These are phyloP conservation scores for Globisporangium cystogenes DNA, from an alignment of 352 stramenopile species.

Conservation along the genomic window DNA sequence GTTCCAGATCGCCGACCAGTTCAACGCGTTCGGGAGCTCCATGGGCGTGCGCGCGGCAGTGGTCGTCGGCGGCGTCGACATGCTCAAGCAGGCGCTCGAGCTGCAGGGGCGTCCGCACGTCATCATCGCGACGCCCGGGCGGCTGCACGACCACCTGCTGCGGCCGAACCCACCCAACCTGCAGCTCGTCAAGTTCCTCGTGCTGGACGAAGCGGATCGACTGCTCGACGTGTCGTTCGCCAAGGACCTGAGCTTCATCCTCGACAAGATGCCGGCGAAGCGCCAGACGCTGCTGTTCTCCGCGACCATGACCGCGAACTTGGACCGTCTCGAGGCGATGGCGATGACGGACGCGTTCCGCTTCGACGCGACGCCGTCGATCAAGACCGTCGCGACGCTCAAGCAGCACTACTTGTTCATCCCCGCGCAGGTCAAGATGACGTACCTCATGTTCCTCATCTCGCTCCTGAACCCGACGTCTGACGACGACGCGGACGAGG, in stretches of 20 bases:
- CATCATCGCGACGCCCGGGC: slow-evolving; percentile 92
- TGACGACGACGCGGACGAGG: slow-evolving; percentile 36
- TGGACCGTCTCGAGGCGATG: too few species aligned
- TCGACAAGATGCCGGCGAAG: slow-evolving; percentile 91
- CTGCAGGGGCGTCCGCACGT: slow-evolving; percentile 97
- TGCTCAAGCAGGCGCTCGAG: slow-evolving; percentile 95
- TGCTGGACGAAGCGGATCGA: slow-evolving; percentile 94
- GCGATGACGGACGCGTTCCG: slow-evolving; percentile 98
- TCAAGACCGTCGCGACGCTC: slow-evolving; percentile 96
- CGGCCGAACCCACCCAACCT: slow-evolving; percentile 94
- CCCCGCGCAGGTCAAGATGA: slow-evolving; percentile 99
- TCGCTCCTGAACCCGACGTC: slow-evolving; percentile 37
- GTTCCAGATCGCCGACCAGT: slow-evolving; percentile 95
- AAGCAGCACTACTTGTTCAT: slow-evolving; percentile 99
- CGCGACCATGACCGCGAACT: slow-evolving; percentile 99
- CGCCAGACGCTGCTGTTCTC: slow-evolving; percentile 98
- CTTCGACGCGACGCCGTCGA: too few species aligned
- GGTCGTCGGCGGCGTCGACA: slow-evolving; percentile 97
- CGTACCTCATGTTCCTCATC: slow-evolving; percentile 95
- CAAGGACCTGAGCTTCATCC: too few species aligned
- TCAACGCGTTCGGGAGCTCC: slow-evolving; percentile 85
- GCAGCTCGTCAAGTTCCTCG: slow-evolving; percentile 86
- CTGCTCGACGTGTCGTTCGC: too few species aligned
- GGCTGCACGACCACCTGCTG: slow-evolving; percentile 94
- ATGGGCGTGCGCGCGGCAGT: slow-evolving; percentile 91